Base-by-base conservation (phyloP, 1,139 yeast genomes). In the Saccharomycopsis hybrid region DNA sequence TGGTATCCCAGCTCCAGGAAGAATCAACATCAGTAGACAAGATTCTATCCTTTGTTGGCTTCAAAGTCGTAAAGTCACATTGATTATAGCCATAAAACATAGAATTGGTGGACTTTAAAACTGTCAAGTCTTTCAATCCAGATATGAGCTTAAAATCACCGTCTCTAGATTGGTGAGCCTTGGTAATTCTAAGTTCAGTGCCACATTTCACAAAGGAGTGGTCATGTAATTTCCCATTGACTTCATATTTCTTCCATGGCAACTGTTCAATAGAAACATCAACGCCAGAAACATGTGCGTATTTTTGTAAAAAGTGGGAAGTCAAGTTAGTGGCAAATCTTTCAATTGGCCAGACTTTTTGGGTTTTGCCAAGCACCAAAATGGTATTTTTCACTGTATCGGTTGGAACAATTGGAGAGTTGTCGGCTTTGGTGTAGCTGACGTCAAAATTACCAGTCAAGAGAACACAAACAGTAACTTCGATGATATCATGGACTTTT, bases 381-480 rank as follows among this genome's bases (percentile, higher is more conserved):
- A 87, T 79, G 51, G 96, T 89, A 73, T 89, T 89, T 69, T 89
- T 89, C 55, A 88, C 90, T 1, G 96, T 88, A 66, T 89, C 97
- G 9, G 97, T 89, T 51, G 97, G 96, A 45, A 89, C 95, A 61
- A 89, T 81, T n/a, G 85, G 76, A 2, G 86, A 65, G 69, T 89
- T 89, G 67, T 89, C 95, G 39, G 96, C 96, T 56, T 82, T 64
- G 49, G 96, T 89, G 71, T 86, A 89, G 2, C 95, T 80, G 33
- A 70, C 69, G 55, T 85, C 95, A 59, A 89, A 82, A 49, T 74
- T 77, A 55, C 97, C 97, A 59, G 77, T 80, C 54, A 89, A 75
- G 53, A 89, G 73, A 28, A 82, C 82, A 58, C 76, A 74, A 48
- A 85, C 95, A 54, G 88, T 84, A 54, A 95, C 87, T 69, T 89